A percentile compares a stretch with the other conserved stretches of the same genome.
Conservation (phyloP, 768 basidiomycete species). For the Pulveroboletus sp. region DNA sequence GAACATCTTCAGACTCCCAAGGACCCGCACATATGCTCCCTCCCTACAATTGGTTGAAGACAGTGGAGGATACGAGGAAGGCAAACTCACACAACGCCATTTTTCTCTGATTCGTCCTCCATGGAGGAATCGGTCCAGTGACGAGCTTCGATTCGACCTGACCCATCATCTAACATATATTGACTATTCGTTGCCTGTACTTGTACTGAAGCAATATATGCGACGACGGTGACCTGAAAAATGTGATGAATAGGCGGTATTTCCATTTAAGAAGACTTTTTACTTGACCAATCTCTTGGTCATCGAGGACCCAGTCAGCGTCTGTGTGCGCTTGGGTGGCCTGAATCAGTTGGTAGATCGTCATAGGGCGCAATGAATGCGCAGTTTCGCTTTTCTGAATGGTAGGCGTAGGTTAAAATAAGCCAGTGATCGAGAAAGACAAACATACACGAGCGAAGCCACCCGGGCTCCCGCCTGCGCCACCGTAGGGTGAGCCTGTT, state of each 20-base stretch:
- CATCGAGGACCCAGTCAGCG: slow-evolving; percentile 84
- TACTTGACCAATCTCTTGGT: slow-evolving; percentile 77
- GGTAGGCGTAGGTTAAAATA: background rate
- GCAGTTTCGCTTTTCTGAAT: slow-evolving; percentile 36
- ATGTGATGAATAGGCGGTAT: slow-evolving; percentile 1
- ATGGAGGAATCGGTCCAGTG: slow-evolving; percentile 74
- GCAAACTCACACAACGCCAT: slow-evolving; percentile 42
- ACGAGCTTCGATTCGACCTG: slow-evolving; percentile 70
- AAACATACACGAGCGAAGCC: slow-evolving; percentile 41
- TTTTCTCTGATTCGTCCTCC: slow-evolving; percentile 51
- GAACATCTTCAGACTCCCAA: slow-evolving; percentile 80
- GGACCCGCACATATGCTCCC: slow-evolving; percentile 73
- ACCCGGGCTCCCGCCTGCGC: slow-evolving; percentile 57
- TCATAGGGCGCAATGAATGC: slow-evolving; percentile 67
- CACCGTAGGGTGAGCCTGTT: slow-evolving; percentile 56
- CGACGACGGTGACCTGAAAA: slow-evolving; percentile 66
- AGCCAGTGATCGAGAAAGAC: background rate
- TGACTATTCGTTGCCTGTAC: slow-evolving; percentile 76
- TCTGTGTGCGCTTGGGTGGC: slow-evolving; percentile 85
- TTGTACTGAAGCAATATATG: slow-evolving; percentile 63
- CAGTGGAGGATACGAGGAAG: slow-evolving; percentile 8
- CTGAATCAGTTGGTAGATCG: slow-evolving; percentile 67
- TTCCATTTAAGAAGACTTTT: slow-evolving; percentile 4
- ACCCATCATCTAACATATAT: slow-evolving; percentile 83
- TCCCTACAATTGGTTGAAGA: slow-evolving; percentile 43